phyloP scores from a whole-genome alignment of 129 eudicot species.

The Arctium minus region DNA sequence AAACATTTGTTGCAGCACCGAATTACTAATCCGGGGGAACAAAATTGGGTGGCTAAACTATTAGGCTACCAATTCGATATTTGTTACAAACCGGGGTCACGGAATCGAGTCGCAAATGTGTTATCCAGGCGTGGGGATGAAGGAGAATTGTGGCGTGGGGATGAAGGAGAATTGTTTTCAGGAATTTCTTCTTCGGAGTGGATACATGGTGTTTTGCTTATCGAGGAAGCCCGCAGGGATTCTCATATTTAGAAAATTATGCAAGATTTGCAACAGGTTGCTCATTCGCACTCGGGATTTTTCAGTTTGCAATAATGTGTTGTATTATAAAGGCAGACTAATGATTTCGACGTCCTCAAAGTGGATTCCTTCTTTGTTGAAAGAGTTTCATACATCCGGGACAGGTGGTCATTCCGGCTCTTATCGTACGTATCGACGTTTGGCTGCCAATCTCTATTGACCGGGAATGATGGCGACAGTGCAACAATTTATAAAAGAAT shows the following conservation, averaged over 20 bases:
- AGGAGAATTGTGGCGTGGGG: neutral
- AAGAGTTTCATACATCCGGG: neutral
- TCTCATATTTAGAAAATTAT: too few species aligned
- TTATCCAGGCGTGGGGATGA: neutral
- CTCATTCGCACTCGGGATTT: neutral
- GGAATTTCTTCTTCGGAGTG: neutral
- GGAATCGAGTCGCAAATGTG: neutral
- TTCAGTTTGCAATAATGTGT: neutral
- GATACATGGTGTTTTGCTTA: neutral
- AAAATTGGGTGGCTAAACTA: neutral
- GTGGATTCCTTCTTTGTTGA: neutral
- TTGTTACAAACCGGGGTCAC: neutral
- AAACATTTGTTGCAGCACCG: neutral
- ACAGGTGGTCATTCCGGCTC: neutral
- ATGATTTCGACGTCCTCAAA: neutral
- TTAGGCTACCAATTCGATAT: neutral
- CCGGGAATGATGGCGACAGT: neutral
- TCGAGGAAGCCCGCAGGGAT: neutral
- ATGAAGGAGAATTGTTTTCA: neutral
- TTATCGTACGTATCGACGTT: neutral
- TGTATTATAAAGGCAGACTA: too few species aligned
- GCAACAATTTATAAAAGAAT: neutral
- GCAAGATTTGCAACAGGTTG: too few species aligned
- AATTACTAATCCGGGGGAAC: neutral
- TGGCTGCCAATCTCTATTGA: neutral